Base-by-base conservation (phyloP, 176 grass and related monocot species). In the Leersia perrieri region DNA sequence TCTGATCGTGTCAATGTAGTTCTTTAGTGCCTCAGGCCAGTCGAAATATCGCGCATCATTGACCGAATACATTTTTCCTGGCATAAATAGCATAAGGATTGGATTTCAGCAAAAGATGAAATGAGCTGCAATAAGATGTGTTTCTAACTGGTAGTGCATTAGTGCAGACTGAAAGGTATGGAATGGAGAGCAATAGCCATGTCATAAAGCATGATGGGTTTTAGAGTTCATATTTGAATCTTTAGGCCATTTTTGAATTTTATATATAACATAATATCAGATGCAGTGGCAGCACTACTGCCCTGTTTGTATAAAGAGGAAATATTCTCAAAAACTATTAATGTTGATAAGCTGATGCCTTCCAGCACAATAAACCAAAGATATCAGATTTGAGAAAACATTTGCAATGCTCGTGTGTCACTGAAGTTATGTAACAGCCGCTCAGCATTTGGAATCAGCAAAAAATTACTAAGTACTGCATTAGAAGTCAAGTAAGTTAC, bases 51-150 rank as follows among this genome's bases (percentile, higher is more conserved):
- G 75, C 4, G 92, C 96, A 29, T 99, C 96, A 82, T 95, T 95
- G 58, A 99, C 96, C 1, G 92, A 99, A 78, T 95, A 95, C 91
- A 95, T 95, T 73, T 99, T 90, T 68, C 96, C 92, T 93, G 95
- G 35, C 84, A n/a, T n/a, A n/a, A n/a, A 82, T 45, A 39, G 39
- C n/a, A 31, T 70, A 18, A 18, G 81, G 35, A 6, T 44, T 58
- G 18, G 31, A 13, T 80, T 71, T 85, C 22, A 85, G 87, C 23
- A 42, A 57, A n/a, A n/a, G n/a, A n/a, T n/a, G n/a, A 71, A 1
- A 29, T 42, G n/a, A 30, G 26, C 18, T 29, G 33, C n/a, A 42
- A 80, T 18, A 75, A 29, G 30, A 63, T 69, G 63, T 1, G 60
- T 70, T 70, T 53, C 25, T 80, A 55, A n/a, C n/a, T n/a, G n/a